Evolutionary conservation across 495 filamentous ascomycete genomes (phyloP), one percentile per base, ranked within the genome.

Genomic region (Pseudotulostoma volvatum): DNA sequence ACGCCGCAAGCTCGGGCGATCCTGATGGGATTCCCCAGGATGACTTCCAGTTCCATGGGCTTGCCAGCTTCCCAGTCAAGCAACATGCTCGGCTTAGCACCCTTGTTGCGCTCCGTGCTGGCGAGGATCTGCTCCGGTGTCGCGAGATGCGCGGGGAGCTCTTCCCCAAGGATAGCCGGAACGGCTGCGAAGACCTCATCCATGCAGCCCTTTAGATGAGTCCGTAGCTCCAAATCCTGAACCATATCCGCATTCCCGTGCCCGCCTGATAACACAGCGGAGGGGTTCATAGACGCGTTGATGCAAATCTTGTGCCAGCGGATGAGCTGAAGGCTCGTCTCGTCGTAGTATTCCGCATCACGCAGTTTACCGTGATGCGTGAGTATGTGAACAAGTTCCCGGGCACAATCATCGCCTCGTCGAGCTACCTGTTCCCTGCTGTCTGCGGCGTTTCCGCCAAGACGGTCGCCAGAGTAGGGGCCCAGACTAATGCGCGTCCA

Each of bases 291-390:
- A 14, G 68, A 64, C 0, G 71, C 70, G 49, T 79, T 79, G 53
- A 77, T 77, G 41, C 63, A 67, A 17, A 77, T 64, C 51, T 79
- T 79, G 45, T 77, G 71, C 74, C 74, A 79, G 2, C 74, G 53
- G 11, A 77, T 61, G 9, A 61, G 53, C 51, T 76, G 73, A 13
- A 79, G 51, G 25, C 61, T 66, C 11, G 63, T 46, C 23, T 28
- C 23, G 23, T 5, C 11, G 11, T 28, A 11, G 23, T 5, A 28
- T 28, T 28, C 23, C 5, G 23, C 23, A 11, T 28, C 23, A 28
- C 23, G 23, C 23, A 28, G 23, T 28, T 28, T 28, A 5, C 23
- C 23, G 11, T 28, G 11, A 11, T 28, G 5, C 11, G 23, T 28
- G 5, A 28, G 23, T 5, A 28, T 28, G 23, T 11, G 23, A 46